Percentiles rank a stretch among this genome's conserved stretches.
phyloP scores from a whole-genome alignment of 495 filamentous ascomycete genomes.

The Delitschia confertaspora region DNA sequence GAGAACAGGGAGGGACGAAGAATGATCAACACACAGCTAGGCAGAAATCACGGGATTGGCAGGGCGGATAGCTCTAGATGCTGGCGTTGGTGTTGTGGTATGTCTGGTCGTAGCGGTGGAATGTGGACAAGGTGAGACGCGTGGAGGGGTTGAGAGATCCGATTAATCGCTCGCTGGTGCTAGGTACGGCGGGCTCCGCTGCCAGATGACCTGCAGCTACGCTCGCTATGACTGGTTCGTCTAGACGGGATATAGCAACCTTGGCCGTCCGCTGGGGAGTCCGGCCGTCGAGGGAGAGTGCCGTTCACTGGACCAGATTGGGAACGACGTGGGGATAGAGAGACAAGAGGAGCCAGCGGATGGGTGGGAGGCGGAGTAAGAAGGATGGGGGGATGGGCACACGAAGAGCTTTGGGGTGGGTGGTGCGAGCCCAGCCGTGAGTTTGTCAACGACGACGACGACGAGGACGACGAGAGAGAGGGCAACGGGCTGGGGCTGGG shows the following conservation, averaged over 20 bases:
- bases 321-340: constrained; percentile 17
- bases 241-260: constrained; percentile 5
- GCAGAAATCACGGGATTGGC: constrained; percentile 8
- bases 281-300: neutral
- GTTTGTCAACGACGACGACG: neutral
- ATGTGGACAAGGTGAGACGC: constrained; percentile 2
- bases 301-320: constrained; percentile 4
- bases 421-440: neutral
- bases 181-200: constrained; percentile 21
- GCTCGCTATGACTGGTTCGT: constrained; percentile 8
- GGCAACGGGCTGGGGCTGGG: neutral
- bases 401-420: neutral
- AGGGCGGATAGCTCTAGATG: constrained; percentile 1
- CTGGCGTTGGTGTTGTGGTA: neutral
- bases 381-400: neutral
- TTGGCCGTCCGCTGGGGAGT: constrained; percentile 2
- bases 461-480: neutral
- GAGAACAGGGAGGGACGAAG: neutral
- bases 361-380: constrained; percentile 3
- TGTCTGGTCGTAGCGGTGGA: neutral
- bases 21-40: neutral
- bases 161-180: constrained; percentile 23
- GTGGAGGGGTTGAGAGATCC: constrained; percentile 10
- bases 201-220: constrained; percentile 24
- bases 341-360: neutral